Evolutionary conservation across 345 rosid species (phyloP), one percentile per base, ranked within the genome.

Genomic region (Hypericum perforatum): DNA sequence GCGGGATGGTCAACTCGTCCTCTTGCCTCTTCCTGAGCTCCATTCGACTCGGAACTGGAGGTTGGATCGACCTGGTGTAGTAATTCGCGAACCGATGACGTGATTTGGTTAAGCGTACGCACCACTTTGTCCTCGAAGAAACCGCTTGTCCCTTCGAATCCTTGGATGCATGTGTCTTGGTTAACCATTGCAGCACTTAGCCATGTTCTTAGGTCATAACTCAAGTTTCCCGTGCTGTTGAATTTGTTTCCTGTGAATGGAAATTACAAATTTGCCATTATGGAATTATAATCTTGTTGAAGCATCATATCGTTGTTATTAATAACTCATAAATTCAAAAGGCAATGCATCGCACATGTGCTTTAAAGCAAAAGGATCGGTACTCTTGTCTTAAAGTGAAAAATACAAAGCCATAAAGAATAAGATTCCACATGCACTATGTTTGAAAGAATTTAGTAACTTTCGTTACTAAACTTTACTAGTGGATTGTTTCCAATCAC

Each of bases 171-270:
- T 11, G 72, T 68, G 59, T 52, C 72, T 14, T 62, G 67, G 41
- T 68, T 68, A n/a, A 53, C 67, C 7, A 68, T 40, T 51, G 67
- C 72, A 38, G 72, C 72, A 58, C 72, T 68, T 57, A 68, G 42
- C 72, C 72, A 68, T 47, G 72, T 68, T 55, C 49, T 62, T 43
- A 62, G 16, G 53, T 68, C 57, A 10, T 14, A 32, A 16, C 65
- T 47, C 50, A 66, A 11, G 56, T 61, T 58, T 7, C 66, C 66
- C 0, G 71, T 66, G 39, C 71, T 56, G 65, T 60, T 66, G 14
- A 60, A 8, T 44, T 50, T 66, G 10, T 4, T 22, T 22, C 58
- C 57, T 51, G 47, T 46, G 47, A 13, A 1, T 37, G n/a, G n/a
- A 1, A 11, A 56, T 10, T 7, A 13, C 36, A 29, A 8, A 1